Base-by-base conservation (phyloP, 2,329 filamentous ascomycete genomes). In the Alternaria arborescens region DNA sequence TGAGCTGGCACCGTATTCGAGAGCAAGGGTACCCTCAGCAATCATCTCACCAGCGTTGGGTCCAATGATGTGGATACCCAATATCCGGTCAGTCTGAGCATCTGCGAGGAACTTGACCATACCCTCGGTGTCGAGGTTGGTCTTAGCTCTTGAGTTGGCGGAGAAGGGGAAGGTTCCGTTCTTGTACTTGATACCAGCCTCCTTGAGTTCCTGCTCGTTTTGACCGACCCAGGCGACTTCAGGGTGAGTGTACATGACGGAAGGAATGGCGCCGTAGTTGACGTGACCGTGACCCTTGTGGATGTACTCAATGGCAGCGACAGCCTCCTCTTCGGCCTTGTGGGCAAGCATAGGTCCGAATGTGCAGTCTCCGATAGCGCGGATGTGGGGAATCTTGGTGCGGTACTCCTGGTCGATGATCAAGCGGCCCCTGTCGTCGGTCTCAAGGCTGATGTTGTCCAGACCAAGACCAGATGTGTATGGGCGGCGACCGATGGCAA, bases 311-410 rank as follows among this genome's bases (percentile, higher is more conserved):
- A 98, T 86, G 59, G 90, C 94, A 32, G 95, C 95, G 66, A 98
- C 94, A 62, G 88, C 95, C 83, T 99, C 95, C 83, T 99, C 95
- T 83, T 99, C 95, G 52, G 95, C 95, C 88, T 99, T 99, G 88
- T 99, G 95, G 55, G 95, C 95, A 76, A 99, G 89, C 95, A 99
- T 99, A 76, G 94, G 94, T 10, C 95, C 95, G 80, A 99, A 99
- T 47, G 95, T 99, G 77, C 89, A 92, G 81, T 98, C 95, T 77
- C 95, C 95, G 70, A 98, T 91, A 74, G 94, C 95, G 74, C 95
- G 94, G 80, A 99, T 97, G 84, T 99, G 95, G 48, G 94, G 92
- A 70, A 95, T 85, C 85, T 97, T 98, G 77, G 95, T 99, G 82
- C 95, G 93, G 87, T 97, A 99, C 83, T 99, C 94, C 73, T 94